Conservation (phyloP, 805 yeast species). For the Brettanomyces nanus region DNA sequence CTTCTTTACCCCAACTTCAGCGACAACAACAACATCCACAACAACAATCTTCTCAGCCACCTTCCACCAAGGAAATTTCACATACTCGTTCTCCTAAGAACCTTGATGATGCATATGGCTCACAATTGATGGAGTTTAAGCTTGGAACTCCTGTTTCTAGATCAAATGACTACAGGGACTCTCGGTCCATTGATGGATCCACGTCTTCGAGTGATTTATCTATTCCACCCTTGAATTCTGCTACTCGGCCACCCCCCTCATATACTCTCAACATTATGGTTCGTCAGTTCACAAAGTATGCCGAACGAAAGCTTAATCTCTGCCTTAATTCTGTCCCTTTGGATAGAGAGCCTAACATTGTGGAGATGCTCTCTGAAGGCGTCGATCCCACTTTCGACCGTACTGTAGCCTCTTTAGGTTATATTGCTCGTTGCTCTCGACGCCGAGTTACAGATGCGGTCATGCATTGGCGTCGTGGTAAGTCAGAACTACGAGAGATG, state of each 20-base stretch:
- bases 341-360: slow-evolving; percentile 69
- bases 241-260: slow-evolving; percentile 39
- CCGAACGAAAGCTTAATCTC: slow-evolving; percentile 75
- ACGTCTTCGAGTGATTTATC: too few relatives aligned
- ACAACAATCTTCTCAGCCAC: too few relatives aligned
- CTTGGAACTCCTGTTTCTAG: slow-evolving; percentile 17
- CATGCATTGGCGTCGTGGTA: slow-evolving; percentile 96
- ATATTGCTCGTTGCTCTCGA: slow-evolving; percentile 82
- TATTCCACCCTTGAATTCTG: too few relatives aligned
- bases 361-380: slow-evolving; percentile 75
- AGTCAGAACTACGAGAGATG: slow-evolving; percentile 74
- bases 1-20: too few relatives aligned
- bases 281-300: slow-evolving; percentile 90
- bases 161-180: slow-evolving; percentile 5
- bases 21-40: too few relatives aligned
- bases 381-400: slow-evolving; percentile 81
- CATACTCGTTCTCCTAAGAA: too few relatives aligned
- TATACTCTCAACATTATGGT: slow-evolving; percentile 91
- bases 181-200: too few relatives aligned
- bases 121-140: slow-evolving; percentile 19
- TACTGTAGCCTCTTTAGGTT: slow-evolving; percentile 79
- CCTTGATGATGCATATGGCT: slow-evolving; percentile 17
- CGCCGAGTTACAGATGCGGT: slow-evolving; percentile 95
- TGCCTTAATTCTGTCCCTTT: slow-evolving; percentile 60
- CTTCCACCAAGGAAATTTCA: too few relatives aligned